Conservation (phyloP, 768 basidiomycete species). For the Mycena crocata region DNA sequence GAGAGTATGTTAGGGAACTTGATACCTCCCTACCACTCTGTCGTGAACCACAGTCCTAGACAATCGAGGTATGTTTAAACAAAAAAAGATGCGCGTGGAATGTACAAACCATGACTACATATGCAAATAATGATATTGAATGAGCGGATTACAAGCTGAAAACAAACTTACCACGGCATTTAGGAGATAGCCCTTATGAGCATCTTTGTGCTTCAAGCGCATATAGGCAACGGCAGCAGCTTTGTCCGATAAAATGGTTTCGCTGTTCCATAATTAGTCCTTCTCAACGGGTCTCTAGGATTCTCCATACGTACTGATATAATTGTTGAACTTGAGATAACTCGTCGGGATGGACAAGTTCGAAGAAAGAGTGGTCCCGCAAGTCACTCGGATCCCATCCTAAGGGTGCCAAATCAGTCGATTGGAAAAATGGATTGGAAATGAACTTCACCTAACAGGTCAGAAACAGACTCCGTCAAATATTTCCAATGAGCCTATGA, state of each 20-base stretch:
- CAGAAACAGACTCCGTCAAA: constrained; percentile 72
- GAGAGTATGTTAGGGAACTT: constrained; percentile 50
- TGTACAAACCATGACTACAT: constrained; percentile 44
- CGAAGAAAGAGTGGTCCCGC: constrained; percentile 73
- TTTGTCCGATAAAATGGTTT: constrained; percentile 83
- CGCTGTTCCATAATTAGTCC: constrained; percentile 54
- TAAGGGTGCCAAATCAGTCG: constrained; percentile 39
- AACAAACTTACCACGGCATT: constrained; percentile 73
- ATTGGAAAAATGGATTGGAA: not conserved
- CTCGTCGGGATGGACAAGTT: constrained; percentile 87
- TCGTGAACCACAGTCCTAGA: constrained; percentile 20
- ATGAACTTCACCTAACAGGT: constrained; percentile 73
- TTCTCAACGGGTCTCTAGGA: not conserved
- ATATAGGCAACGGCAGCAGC: constrained; percentile 84
- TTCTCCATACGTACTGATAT: constrained; percentile 66
- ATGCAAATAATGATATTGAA: constrained; percentile 7
- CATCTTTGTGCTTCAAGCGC: constrained; percentile 84
- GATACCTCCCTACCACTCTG: constrained; percentile 25
- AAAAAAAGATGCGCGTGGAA: not conserved
- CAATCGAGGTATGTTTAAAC: constrained; percentile 9
- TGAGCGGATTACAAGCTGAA: constrained; percentile 9
- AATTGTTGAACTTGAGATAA: constrained; percentile 71
- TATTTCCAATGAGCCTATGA: constrained; percentile 74
- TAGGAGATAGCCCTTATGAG: constrained; percentile 78
- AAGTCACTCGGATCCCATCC: constrained; percentile 83